Conservation (phyloP, 2,329 filamentous ascomycete species). For the Rosellinia necatrix region DNA sequence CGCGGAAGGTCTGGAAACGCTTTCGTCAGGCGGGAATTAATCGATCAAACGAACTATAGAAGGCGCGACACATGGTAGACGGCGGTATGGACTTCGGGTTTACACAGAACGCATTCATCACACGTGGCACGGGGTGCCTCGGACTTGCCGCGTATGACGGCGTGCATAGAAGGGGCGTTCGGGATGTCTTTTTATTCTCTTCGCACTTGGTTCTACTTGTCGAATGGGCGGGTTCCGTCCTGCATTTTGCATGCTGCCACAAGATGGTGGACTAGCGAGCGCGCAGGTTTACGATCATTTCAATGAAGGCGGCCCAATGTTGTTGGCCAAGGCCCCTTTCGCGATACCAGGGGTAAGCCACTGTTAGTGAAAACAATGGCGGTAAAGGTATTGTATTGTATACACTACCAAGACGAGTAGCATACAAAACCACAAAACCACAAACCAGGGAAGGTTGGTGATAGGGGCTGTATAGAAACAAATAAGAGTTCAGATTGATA, state of each 20-base stretch:
- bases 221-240: constrained; percentile 11
- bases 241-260: constrained; percentile 14
- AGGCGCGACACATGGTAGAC: constrained; percentile 23
- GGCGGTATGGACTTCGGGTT: constrained; percentile 9
- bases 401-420: constrained; percentile 4
- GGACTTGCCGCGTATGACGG: constrained; percentile 30
- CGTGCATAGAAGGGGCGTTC: constrained; percentile 35
- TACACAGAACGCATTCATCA: constrained; percentile 21
- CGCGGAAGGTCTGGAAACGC: constrained; percentile 18
- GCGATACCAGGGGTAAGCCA: neutral
- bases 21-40: constrained; percentile 13
- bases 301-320: neutral
- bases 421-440: neutral
- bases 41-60: constrained; percentile 29
- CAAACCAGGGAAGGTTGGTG: neutral
- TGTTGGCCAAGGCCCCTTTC: neutral
- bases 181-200: constrained; percentile 6
- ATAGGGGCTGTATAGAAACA: neutral
- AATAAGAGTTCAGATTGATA: neutral
- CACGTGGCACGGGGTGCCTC: constrained; percentile 29
- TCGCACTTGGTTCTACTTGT: constrained; percentile 10
- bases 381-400: neutral
- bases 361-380: too few species aligned
- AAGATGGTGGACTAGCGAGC: constrained; percentile 10
- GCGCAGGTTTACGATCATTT: constrained; percentile 2